phyloP scores from a whole-genome alignment of 2,329 filamentous ascomycete genomes.

The Pseudogymnoascus sp. region DNA sequence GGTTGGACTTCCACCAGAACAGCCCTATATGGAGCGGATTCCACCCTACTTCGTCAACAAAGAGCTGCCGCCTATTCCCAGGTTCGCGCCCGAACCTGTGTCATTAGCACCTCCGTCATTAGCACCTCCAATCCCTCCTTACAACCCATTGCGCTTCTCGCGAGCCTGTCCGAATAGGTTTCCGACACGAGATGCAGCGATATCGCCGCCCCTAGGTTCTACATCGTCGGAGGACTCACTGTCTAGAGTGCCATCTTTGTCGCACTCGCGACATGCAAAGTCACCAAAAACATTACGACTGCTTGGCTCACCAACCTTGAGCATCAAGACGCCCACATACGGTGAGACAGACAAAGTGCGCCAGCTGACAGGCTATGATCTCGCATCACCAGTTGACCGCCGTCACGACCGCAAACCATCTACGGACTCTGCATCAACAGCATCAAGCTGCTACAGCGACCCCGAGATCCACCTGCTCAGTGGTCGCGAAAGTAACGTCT shows the following conservation, averaged over 20 bases:
- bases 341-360: background rate
- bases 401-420: background rate
- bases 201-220: background rate
- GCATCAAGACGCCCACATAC: background rate
- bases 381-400: background rate
- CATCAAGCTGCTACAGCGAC: background rate
- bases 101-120: background rate
- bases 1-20: background rate
- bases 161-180: background rate
- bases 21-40: background rate
- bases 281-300: background rate
- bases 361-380: background rate
- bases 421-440: background rate
- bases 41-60: slow-evolving; percentile 3
- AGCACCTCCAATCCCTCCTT: background rate
- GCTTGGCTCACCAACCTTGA: background rate
- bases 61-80: background rate
- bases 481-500: background rate
- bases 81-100: background rate
- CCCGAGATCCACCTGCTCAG: background rate
- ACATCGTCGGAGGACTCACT: background rate
- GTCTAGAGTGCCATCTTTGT: background rate
- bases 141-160: background rate
- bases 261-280: background rate
- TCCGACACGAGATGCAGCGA: background rate